Evolutionary conservation across 345 rosid genomes (phyloP).

Genomic region (Eucalyptus polybractea): DNA sequence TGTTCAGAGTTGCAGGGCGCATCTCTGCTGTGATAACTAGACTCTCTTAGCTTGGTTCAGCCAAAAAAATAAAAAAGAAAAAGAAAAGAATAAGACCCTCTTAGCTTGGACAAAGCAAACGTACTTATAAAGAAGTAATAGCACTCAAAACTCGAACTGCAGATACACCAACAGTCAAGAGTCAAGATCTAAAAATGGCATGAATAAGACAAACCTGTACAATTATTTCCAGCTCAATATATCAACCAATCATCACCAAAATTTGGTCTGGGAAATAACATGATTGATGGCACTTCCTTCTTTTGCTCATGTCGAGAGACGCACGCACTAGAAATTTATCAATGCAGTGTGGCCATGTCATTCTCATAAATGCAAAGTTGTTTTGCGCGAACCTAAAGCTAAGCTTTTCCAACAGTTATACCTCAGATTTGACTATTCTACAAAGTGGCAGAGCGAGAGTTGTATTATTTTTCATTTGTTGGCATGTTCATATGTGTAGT

Average conservation of each 20-base stretch:
- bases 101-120: not conserved
- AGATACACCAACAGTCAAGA: not conserved
- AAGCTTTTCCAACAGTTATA: not conserved
- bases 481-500: not conserved
- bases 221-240: not conserved
- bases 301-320: not conserved
- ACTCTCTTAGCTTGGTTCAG: not conserved
- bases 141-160: not conserved
- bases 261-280: not conserved
- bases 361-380: not conserved
- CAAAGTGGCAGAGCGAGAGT: not conserved
- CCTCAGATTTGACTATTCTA: not conserved
- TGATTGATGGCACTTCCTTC: not conserved
- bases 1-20: not conserved
- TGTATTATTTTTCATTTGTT: not conserved
- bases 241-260: not conserved
- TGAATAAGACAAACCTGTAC: not conserved
- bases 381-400: not conserved
- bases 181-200: not conserved
- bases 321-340: not conserved
- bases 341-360: not conserved
- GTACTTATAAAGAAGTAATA: not conserved
- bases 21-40: not conserved
- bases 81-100: not conserved
- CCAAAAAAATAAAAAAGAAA: not conserved